Evolutionary conservation across 352 stramenopile species (phyloP).

Genomic region (Phytophthora tentaculata): DNA sequence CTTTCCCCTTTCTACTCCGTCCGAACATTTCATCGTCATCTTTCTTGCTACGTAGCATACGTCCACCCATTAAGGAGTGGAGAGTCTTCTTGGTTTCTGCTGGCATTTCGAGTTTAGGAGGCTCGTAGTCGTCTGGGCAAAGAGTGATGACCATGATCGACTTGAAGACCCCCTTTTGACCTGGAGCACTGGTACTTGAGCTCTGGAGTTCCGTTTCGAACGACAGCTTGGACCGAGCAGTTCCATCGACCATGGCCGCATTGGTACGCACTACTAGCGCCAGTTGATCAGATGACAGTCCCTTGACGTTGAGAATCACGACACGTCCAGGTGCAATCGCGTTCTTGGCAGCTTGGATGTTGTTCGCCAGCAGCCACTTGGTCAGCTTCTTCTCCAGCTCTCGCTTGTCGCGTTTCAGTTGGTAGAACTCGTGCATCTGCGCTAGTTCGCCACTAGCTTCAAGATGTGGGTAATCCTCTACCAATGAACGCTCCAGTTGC

Average conservation of each 20-base stretch:
- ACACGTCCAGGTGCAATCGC: constrained; percentile 70
- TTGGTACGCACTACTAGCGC: constrained; percentile 71
- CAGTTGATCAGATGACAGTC: constrained; percentile 60
- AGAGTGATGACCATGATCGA: constrained; percentile 76
- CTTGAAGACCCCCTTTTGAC: constrained; percentile 65
- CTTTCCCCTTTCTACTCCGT: constrained; percentile 38
- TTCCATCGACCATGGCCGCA: constrained; percentile 31
- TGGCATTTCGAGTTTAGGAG: constrained; percentile 40
- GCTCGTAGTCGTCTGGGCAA: constrained; percentile 68
- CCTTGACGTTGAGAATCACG: constrained; percentile 71
- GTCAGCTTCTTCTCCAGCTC: constrained; percentile 77
- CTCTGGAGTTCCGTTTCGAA: constrained; percentile 47
- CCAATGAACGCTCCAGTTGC: constrained; percentile 53
- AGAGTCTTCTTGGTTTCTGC: constrained; percentile 25
- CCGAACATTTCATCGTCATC: constrained; percentile 61
- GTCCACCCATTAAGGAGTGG: constrained; percentile 29
- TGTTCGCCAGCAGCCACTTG: constrained; percentile 74
- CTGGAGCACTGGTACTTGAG: constrained; percentile 15
- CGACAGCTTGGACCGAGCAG: constrained; percentile 48
- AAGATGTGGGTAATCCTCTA: constrained; percentile 70
- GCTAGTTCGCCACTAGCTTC: constrained; percentile 62
- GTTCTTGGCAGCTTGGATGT: constrained; percentile 62
- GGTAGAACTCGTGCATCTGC: constrained; percentile 68
- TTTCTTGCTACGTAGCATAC: constrained; percentile 61
- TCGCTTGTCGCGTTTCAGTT: constrained; percentile 74